Evolutionary conservation across 495 filamentous ascomycete species (phyloP).

Genomic region (Cetradonia linearis): DNA sequence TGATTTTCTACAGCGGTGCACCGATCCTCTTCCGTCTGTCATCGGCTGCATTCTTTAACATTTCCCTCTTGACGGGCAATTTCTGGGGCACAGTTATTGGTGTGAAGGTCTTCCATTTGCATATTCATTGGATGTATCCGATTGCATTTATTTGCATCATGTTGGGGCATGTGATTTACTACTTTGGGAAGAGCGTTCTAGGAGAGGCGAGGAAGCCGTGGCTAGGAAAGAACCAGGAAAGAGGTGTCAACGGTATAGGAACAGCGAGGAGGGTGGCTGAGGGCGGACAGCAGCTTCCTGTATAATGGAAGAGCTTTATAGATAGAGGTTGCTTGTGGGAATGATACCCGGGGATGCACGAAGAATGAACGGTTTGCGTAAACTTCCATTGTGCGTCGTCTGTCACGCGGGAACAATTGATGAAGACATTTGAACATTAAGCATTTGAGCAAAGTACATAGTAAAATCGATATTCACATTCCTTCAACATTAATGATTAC

Average conservation of each 20-base stretch:
- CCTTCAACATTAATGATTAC: not conserved
- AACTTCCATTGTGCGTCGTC: not conserved
- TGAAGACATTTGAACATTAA: not conserved
- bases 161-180: conserved; percentile 72
- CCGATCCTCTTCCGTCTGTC: conserved; percentile 82
- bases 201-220: conserved; percentile 94
- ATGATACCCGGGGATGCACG: not conserved
- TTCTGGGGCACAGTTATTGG: conserved; percentile 96
- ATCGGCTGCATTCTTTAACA: conserved; percentile 91
- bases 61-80: conserved; percentile 85
- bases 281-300: conserved; percentile 33
- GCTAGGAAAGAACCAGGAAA: conserved; percentile 76
- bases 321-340: not conserved
- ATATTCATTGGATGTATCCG: conserved; percentile 84
- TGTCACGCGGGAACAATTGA: not conserved
- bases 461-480: not conserved
- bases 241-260: conserved; percentile 69
- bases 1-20: conserved; percentile 76
- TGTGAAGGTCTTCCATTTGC: conserved; percentile 68
- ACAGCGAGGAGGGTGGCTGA: conserved; percentile 77
- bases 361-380: not conserved
- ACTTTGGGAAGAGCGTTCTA: conserved; percentile 60
- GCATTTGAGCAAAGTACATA: not conserved
- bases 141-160: conserved; percentile 91
- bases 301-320: not conserved